phyloP scores from a whole-genome alignment of 2,329 filamentous ascomycete genomes.

The Calonectria fujianensis region DNA sequence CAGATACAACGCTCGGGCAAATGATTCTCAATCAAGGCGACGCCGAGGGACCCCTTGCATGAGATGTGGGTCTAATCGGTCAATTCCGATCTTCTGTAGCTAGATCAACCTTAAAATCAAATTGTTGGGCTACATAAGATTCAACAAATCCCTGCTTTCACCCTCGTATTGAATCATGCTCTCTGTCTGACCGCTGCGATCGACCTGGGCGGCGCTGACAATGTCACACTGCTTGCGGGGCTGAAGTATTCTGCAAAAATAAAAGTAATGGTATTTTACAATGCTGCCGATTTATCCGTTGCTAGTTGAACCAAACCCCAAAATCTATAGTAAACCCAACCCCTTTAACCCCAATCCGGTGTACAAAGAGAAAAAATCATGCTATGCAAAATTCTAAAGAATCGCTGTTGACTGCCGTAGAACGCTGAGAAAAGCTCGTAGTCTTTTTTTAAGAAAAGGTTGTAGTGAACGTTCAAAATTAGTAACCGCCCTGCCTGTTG shows the following conservation, averaged over 20 bases:
- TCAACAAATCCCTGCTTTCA: not conserved
- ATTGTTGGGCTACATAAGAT: not conserved
- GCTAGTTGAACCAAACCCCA: not conserved
- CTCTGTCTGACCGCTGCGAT: not conserved
- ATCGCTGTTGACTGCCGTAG: not conserved
- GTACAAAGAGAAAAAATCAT: not conserved
- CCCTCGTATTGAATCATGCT: not conserved
- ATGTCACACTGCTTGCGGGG: not conserved
- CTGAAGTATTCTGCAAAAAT: not conserved
- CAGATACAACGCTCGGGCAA: not conserved
- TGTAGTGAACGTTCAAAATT: not conserved
- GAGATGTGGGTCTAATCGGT: not conserved
- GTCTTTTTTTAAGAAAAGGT: not conserved
- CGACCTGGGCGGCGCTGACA: not conserved
- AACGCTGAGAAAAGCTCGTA: not conserved
- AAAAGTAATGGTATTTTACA: not conserved
- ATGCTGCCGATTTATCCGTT: conserved; percentile 5
- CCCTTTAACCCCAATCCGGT: not conserved
- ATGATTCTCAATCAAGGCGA: not conserved
- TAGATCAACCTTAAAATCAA: conserved; percentile 2
- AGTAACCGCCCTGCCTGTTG: not conserved
- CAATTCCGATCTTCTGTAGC: not conserved
- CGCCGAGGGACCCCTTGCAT: not conserved
- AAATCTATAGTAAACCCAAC: not conserved
- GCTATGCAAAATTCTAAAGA: not conserved